These are phyloP conservation scores for Immersiella caudata DNA, from an alignment of 495 filamentous ascomycete species.

Conservation along the genomic window DNA sequence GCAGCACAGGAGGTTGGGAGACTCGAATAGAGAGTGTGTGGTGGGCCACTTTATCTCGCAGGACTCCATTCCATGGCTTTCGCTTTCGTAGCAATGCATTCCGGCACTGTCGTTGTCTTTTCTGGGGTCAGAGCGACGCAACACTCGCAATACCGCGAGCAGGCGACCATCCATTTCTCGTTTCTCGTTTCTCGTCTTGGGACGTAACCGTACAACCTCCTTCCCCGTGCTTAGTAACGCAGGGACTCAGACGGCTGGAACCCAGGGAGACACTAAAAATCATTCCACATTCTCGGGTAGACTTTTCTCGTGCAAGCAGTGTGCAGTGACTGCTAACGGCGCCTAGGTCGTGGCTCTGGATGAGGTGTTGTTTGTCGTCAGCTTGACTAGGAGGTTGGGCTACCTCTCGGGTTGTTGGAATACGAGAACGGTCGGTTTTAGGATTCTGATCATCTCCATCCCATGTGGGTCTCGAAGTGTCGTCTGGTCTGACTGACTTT, in stretches of 20 bases:
- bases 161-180: too few species aligned
- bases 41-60: not conserved
- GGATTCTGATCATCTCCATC: not conserved
- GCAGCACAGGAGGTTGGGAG: not conserved
- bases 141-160: not conserved
- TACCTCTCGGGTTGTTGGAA: not conserved
- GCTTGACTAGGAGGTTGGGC: not conserved
- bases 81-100: conserved; percentile 1
- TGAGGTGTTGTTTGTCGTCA: not conserved
- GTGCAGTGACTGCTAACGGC: not conserved
- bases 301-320: not conserved
- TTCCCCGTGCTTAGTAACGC: not conserved
- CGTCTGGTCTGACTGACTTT: not conserved
- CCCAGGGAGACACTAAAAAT: not conserved
- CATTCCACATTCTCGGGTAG: not conserved
- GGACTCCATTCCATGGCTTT: not conserved
- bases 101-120: not conserved
- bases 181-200: conserved; percentile 5
- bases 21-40: not conserved
- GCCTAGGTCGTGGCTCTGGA: not conserved
- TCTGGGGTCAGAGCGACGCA: not conserved
- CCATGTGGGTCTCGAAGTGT: not conserved
- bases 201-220: not conserved
- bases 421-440: conserved; percentile 1
- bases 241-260: not conserved